A percentile compares a stretch with the other conserved stretches of the same genome.
Evolutionary conservation across 495 filamentous ascomycete species (phyloP).

Genomic region (Penicillium coprophilum): DNA sequence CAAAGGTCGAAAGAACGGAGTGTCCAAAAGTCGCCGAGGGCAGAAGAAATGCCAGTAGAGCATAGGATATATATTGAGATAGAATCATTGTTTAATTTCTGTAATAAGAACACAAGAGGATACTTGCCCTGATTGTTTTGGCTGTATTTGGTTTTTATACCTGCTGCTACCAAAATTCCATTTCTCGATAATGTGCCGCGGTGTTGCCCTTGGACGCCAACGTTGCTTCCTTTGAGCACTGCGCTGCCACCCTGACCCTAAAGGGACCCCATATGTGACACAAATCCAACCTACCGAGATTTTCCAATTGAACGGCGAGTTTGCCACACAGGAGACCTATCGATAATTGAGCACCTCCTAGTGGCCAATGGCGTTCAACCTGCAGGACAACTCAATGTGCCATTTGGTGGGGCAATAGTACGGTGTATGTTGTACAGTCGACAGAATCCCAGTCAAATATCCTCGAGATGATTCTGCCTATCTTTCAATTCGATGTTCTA

Average conservation of each 20-base stretch:
- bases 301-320: not conserved
- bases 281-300: slow-evolving; percentile 1
- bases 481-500: not conserved
- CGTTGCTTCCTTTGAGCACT: slow-evolving; percentile 6
- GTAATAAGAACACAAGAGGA: too few relatives aligned
- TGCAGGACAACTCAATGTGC: slow-evolving; percentile 2
- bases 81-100: slow-evolving; percentile 16
- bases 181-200: slow-evolving; percentile 2
- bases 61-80: slow-evolving; percentile 14
- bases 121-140: not conserved
- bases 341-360: slow-evolving; percentile 4
- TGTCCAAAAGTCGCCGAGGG: slow-evolving; percentile 5
- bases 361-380: slow-evolving; percentile 3
- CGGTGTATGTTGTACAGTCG: not conserved
- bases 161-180: not conserved
- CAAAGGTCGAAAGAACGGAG: not conserved
- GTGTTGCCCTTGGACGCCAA: not conserved
- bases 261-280: not conserved
- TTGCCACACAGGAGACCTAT: not conserved
- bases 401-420: slow-evolving; percentile 1
- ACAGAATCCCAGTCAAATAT: not conserved
- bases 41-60: slow-evolving; percentile 17
- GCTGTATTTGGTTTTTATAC: not conserved
- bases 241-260: not conserved
- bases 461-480: not conserved